These are phyloP conservation scores for Collybiopsis luxurians DNA, from an alignment of 768 basidiomycete genomes.

Conservation along the genomic window DNA sequence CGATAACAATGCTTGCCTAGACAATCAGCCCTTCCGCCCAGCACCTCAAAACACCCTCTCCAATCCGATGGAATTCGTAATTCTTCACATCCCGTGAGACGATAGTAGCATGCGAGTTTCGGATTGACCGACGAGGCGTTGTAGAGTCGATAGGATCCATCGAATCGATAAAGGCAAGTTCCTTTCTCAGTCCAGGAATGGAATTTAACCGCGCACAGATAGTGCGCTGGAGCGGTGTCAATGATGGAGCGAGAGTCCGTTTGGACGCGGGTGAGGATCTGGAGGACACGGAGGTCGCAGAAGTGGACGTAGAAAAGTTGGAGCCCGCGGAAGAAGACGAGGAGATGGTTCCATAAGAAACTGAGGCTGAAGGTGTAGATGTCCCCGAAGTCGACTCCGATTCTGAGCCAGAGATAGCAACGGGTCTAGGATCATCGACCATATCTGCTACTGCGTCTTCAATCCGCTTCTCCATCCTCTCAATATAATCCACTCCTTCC, in stretches of 20 bases:
- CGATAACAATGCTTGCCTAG: constrained; percentile 13
- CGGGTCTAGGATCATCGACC: constrained; percentile 40
- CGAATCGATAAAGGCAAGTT: constrained; percentile 60
- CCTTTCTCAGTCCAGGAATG: constrained; percentile 69
- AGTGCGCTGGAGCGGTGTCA: constrained; percentile 55
- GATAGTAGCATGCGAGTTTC: constrained; percentile 72
- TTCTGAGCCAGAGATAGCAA: not conserved
- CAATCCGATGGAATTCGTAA: constrained; percentile 38
- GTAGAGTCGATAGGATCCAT: not conserved
- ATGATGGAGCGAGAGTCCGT: constrained; percentile 9
- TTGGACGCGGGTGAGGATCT: not conserved
- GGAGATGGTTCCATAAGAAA: not conserved
- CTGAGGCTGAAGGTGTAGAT: not conserved
- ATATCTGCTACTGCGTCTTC: constrained; percentile 62
- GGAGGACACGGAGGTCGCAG: no score
- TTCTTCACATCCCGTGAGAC: constrained; percentile 43
- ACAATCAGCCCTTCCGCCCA: constrained; percentile 51
- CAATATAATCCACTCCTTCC: not conserved
- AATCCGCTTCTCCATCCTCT: constrained; percentile 58
- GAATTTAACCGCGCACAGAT: constrained; percentile 62
- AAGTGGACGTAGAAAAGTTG: no score
- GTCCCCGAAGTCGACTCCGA: not conserved
- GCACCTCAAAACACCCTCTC: constrained; percentile 47
- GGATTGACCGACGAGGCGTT: constrained; percentile 21
- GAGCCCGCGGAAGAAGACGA: no score